Evolutionary conservation across 805 yeast genomes (phyloP).

Genomic region (Zygoascus tannicola): DNA sequence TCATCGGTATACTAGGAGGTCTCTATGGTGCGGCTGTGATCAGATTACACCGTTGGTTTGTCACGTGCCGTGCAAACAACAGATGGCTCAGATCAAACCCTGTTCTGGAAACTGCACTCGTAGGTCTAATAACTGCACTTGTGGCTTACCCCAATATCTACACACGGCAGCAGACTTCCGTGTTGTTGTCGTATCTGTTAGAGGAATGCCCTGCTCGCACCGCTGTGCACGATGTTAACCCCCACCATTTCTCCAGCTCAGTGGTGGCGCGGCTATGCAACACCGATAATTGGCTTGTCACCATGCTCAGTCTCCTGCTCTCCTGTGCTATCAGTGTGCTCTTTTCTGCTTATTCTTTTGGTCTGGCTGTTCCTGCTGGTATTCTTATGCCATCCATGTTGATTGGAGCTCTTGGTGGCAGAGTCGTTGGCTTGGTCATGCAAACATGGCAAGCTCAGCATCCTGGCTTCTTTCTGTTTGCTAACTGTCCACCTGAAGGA

Average conservation of each 20-base stretch:
- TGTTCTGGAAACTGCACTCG: slow-evolving; percentile 38
- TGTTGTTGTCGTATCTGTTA: slow-evolving; percentile 51
- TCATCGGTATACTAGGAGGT: slow-evolving; percentile 66
- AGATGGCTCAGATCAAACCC: slow-evolving; percentile 17
- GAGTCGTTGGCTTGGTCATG: slow-evolving; percentile 71
- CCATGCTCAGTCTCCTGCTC: slow-evolving; percentile 27
- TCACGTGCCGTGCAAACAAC: slow-evolving; percentile 21
- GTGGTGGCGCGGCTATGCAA: slow-evolving; percentile 16
- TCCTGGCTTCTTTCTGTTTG: slow-evolving; percentile 29
- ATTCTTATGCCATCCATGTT: slow-evolving; percentile 96
- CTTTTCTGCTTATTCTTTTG: slow-evolving; percentile 60
- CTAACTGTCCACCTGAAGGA: slow-evolving; percentile 36
- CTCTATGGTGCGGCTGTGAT: slow-evolving; percentile 48
- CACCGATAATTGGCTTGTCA: slow-evolving; percentile 14
- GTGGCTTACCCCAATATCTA: slow-evolving; percentile 48
- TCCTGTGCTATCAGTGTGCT: slow-evolving; percentile 44
- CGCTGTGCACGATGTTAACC: slow-evolving; percentile 25
- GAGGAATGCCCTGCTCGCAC: slow-evolving; percentile 56
- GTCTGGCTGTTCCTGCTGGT: slow-evolving; percentile 82
- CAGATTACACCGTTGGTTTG: slow-evolving; percentile 38
- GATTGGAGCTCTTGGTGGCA: slow-evolving; percentile 89
- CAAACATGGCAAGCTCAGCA: slow-evolving; percentile 37
- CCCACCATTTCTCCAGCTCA: background rate
- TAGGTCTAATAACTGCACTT: slow-evolving; percentile 44
- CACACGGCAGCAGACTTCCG: slow-evolving; percentile 45